These are phyloP conservation scores for Suhomyces emberorum DNA, from an alignment of 805 yeast species.

Conservation along the genomic window DNA sequence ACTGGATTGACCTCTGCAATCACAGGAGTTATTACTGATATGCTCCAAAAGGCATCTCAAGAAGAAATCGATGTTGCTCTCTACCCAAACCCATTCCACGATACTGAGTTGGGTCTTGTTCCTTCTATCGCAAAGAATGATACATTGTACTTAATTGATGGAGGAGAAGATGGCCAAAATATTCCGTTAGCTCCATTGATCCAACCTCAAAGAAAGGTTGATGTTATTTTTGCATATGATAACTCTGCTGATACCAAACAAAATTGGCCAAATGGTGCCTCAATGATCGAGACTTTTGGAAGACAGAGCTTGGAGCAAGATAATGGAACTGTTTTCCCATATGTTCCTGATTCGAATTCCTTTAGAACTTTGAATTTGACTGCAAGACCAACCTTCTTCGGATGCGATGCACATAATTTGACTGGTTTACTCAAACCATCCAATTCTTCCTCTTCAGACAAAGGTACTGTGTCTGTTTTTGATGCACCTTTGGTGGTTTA, in stretches of 20 bases:
- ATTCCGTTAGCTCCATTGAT: slow-evolving; percentile 65
- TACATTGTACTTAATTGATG: slow-evolving; percentile 62
- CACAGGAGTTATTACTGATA: slow-evolving; percentile 17
- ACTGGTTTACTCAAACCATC: slow-evolving; percentile 13
- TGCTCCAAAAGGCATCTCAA: slow-evolving; percentile 35
- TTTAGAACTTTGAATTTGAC: slow-evolving; percentile 29
- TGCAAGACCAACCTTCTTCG: slow-evolving; percentile 25
- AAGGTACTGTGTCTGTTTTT: slow-evolving; percentile 6
- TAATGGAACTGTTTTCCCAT: slow-evolving; percentile 24
- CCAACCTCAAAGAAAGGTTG: slow-evolving; percentile 59
- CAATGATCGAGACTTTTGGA: slow-evolving; percentile 53
- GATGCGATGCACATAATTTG: slow-evolving; percentile 25
- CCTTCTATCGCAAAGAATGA: slow-evolving; percentile 37
- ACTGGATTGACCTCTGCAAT: slow-evolving; percentile 15
- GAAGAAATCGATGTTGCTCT: slow-evolving; percentile 36
- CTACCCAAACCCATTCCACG: slow-evolving; percentile 40
- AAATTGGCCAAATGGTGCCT: slow-evolving; percentile 66
- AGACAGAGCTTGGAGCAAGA: slow-evolving; percentile 48
- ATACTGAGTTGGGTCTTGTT: slow-evolving; percentile 30
- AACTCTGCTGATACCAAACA: slow-evolving; percentile 61
- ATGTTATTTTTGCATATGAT: slow-evolving; percentile 62
- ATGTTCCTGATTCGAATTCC: slow-evolving; percentile 21
- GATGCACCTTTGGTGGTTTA: slow-evolving; percentile 26
- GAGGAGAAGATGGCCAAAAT: slow-evolving; percentile 76
- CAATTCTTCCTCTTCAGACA: slow-evolving; percentile 1